These are phyloP conservation scores for Xylaria hypoxylon DNA, from an alignment of 2,329 filamentous ascomycete species.

Conservation along the genomic window DNA sequence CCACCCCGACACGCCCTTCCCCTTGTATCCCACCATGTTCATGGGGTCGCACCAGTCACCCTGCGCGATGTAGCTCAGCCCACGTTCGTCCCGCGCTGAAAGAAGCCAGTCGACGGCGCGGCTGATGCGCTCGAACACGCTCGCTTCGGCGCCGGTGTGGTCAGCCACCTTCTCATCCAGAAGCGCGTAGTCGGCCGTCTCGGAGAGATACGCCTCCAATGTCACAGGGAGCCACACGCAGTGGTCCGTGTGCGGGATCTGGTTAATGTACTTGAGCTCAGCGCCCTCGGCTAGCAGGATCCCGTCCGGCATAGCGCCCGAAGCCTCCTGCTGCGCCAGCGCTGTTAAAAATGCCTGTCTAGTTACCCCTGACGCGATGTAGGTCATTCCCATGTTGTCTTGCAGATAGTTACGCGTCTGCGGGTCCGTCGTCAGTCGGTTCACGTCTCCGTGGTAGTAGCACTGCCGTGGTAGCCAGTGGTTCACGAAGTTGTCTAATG, in stretches of 20 bases:
- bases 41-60: conserved; percentile 72
- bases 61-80: conserved; percentile 68
- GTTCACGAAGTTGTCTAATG: conserved; percentile 69
- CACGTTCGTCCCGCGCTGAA: conserved; percentile 61
- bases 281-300: conserved; percentile 65
- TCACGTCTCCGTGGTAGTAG: conserved; percentile 70
- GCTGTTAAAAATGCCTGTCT: conserved; percentile 62
- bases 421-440: conserved; percentile 68
- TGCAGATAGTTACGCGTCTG: conserved; percentile 70
- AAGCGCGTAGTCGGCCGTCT: conserved; percentile 65
- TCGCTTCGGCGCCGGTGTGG: conserved; percentile 58
- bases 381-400: conserved; percentile 72
- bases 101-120: conserved; percentile 70
- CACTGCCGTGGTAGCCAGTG: conserved; percentile 69
- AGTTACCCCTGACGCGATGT: conserved; percentile 63
- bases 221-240: conserved; percentile 69
- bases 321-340: conserved; percentile 64
- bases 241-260: conserved; percentile 70
- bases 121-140: conserved; percentile 66
- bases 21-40: conserved; percentile 72
- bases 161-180: conserved; percentile 59
- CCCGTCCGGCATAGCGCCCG: conserved; percentile 69
- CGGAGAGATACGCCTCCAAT: conserved; percentile 65
- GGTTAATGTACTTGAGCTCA: conserved; percentile 70
- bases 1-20: conserved; percentile 68